Base-by-base conservation (phyloP, 768 basidiomycete species). In the Hysterangium stoloniferum region DNA sequence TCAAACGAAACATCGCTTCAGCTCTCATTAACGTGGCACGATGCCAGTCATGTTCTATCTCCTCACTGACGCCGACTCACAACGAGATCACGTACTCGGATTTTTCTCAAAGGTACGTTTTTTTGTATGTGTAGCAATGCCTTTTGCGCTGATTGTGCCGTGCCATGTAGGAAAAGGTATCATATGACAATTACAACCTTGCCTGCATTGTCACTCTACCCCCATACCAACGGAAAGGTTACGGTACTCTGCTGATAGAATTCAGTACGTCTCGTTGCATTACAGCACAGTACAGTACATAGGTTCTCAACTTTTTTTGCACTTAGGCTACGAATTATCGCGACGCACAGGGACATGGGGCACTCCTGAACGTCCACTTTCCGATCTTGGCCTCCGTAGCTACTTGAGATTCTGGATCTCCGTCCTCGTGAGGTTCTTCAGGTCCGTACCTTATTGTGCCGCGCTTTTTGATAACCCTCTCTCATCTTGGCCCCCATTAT, bases 141-240 rank as follows among this genome's bases (percentile, higher is more conserved):
- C 48, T 11, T 11, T 32, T 6, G 8, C 34, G 1, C n/a, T n/a
- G 17, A 15, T n/a, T 15, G 1, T 24, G 29, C 20, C 19, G 1
- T 24, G 13, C 20, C 37, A 25, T 5, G 6, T 62, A 85, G 89
- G 96, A 99, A 68, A 98, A 97, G 63, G 64, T 86, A 28, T 95
- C 94, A 1, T 95, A 92, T 56, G 96, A 99, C 58, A 89, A 95
- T 58, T 96, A 94, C 68, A 99, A 99, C 61, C 77, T 99, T 7
- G 95, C 95, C 3, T 94, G 91, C 65, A 99, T 99, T 59, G 83
- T 98, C 58, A 89, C 87, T 6, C 78, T 99, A 35, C 96, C 96
- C 1, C 96, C 93, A 15, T 91, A 84, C 60, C 95, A 97, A 60
- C 76, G 81, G 52, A 78, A 83, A 58, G 88, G 92, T 5, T 96